Percentiles rank a stretch among this genome's conserved stretches.
Conservation (phyloP, 176 grass and related monocot genomes). For the Oryza longistaminata region DNA sequence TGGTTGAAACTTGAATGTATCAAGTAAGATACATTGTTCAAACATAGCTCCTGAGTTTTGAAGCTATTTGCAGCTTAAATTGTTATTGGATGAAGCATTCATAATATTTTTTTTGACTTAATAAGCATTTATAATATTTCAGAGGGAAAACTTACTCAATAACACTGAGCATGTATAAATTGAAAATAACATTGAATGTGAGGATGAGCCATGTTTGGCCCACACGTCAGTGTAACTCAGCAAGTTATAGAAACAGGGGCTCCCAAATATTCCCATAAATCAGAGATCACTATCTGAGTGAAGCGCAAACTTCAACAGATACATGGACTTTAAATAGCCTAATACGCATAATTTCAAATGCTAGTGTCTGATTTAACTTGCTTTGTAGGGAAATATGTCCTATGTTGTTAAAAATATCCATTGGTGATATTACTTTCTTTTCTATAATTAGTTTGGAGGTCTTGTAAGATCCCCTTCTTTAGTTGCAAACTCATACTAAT, state of each 20-base stretch:
- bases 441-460: constrained; percentile 9
- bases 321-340: background rate
- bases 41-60: background rate
- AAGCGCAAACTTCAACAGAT: constrained; percentile 5
- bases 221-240: background rate
- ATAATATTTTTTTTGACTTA: constrained; percentile 6
- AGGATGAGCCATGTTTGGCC: background rate
- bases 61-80: background rate
- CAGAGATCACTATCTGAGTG: constrained; percentile 2
- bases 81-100: background rate
- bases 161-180: background rate
- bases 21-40: background rate
- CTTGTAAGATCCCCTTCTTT: background rate
- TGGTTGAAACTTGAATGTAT: background rate
- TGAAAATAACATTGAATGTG: background rate
- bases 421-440: background rate
- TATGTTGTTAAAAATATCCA: constrained; percentile 9
- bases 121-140: constrained; percentile 9
- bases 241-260: background rate
- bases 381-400: constrained; percentile 5
- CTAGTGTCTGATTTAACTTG: constrained; percentile 8
- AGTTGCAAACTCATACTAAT: constrained; percentile 17
- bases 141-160: background rate
- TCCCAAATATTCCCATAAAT: constrained; percentile 3
- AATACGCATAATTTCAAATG: background rate